phyloP scores from a whole-genome alignment of 1,284 basidiomycete species.

The Sporisorium graminicola region DNA sequence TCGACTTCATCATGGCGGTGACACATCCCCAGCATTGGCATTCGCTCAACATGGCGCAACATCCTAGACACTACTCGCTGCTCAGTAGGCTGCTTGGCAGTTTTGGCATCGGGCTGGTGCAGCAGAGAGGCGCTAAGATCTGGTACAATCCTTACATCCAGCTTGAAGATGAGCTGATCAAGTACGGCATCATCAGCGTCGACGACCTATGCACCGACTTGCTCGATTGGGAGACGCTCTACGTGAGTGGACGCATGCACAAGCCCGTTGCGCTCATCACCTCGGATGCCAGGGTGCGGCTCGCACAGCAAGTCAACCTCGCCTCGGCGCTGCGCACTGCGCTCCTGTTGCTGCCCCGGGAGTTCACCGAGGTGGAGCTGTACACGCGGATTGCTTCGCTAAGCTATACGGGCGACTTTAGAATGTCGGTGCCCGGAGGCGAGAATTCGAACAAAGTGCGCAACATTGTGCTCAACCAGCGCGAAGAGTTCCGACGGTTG shows the following conservation, averaged over 20 bases:
- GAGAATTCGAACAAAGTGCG: slow-evolving; percentile 95
- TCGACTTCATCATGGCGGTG: slow-evolving; percentile 95
- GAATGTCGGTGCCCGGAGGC: slow-evolving; percentile 88
- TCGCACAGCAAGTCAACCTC: slow-evolving; percentile 93
- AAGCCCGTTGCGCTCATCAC: slow-evolving; percentile 76
- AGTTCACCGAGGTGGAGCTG: slow-evolving; percentile 82
- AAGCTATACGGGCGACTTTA: slow-evolving; percentile 85
- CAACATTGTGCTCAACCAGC: slow-evolving; percentile 79
- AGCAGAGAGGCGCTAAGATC: slow-evolving; percentile 85
- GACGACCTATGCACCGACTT: slow-evolving; percentile 90
- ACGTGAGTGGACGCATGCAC: slow-evolving; percentile 95
- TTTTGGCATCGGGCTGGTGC: slow-evolving; percentile 80
- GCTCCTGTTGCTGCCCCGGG: slow-evolving; percentile 75
- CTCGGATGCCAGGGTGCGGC: slow-evolving; percentile 84
- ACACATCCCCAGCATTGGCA: slow-evolving; percentile 93
- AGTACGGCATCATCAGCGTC: slow-evolving; percentile 96
- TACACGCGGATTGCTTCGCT: slow-evolving; percentile 89
- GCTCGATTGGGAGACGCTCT: slow-evolving; percentile 91
- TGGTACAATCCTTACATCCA: slow-evolving; percentile 75
- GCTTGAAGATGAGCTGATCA: slow-evolving; percentile 78
- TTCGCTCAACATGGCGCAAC: slow-evolving; percentile 89
- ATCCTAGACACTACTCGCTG: slow-evolving; percentile 89
- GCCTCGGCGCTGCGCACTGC: slow-evolving; percentile 88
- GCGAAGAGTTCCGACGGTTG: slow-evolving; percentile 84
- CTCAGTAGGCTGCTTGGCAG: slow-evolving; percentile 85